Conservation (phyloP, 306 rosid genomes). For the cucumber (Cucumis sativus) region Cucumber_9930_V3 NC_026658.2:4411501-4412000, state of each 20-base stretch:
- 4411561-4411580: too few relatives aligned
- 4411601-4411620: too few relatives aligned
- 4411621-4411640: too few relatives aligned
- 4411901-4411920: neutral
- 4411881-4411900: neutral
- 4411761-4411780: neutral
- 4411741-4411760: neutral
- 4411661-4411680: too few relatives aligned
- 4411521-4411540: too few relatives aligned
- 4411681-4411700: too few relatives aligned
- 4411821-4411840: slow-evolving; percentile 23
- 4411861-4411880: slow-evolving; percentile 35
- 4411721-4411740: neutral
- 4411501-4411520: too few relatives aligned
- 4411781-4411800: neutral
- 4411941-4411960: neutral
- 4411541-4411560: too few relatives aligned
- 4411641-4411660: too few relatives aligned
- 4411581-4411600: too few relatives aligned
- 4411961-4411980: neutral
- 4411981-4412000: neutral
- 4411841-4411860: slow-evolving; percentile 27
- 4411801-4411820: slow-evolving; percentile 23
- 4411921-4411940: neutral
- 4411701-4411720: neutral